Percentiles rank a stretch among this genome's conserved stretches.
Conservation (phyloP, 176 grass and related monocot species). For the Musa acuminata region DNA sequence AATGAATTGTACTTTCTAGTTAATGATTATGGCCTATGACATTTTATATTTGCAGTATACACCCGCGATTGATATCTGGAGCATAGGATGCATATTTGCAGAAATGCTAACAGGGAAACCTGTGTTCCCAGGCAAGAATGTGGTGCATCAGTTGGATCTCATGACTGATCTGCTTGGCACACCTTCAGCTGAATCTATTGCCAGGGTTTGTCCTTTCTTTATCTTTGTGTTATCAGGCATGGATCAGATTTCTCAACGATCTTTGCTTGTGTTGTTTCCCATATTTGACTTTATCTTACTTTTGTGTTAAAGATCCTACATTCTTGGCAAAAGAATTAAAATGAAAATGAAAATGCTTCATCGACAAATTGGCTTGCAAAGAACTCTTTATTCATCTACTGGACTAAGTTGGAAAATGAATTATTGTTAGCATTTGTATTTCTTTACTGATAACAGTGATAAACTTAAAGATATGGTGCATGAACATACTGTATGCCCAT, state of each 20-base stretch:
- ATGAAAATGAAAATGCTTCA: too few relatives aligned
- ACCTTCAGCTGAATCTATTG: conserved; percentile 39
- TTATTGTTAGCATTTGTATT: too few relatives aligned
- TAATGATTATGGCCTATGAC: neutral
- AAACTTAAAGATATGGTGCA: too few relatives aligned
- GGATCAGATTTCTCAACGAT: neutral
- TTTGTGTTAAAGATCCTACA: too few relatives aligned
- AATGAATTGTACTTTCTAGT: conserved; percentile 2
- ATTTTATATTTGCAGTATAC: conserved; percentile 53
- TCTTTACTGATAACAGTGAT: too few relatives aligned
- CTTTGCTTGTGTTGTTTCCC: too few relatives aligned
- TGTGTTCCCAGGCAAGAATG: conserved; percentile 71
- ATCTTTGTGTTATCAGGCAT: neutral
- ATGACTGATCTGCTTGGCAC: conserved; percentile 76
- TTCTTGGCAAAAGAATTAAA: too few relatives aligned
- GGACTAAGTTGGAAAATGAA: too few relatives aligned
- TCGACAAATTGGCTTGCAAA: too few relatives aligned
- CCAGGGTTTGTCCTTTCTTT: conserved; percentile 37
- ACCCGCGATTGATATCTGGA: conserved; percentile 94
- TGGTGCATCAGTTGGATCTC: conserved; percentile 78
- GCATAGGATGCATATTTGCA: conserved; percentile 91
- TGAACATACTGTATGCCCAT: too few relatives aligned
- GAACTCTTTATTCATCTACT: too few relatives aligned
- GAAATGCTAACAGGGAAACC: conserved; percentile 61
- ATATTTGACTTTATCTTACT: too few relatives aligned